Evolutionary conservation across 1,284 basidiomycete species (phyloP).

Genomic region (Cystobasidium sp.): DNA sequence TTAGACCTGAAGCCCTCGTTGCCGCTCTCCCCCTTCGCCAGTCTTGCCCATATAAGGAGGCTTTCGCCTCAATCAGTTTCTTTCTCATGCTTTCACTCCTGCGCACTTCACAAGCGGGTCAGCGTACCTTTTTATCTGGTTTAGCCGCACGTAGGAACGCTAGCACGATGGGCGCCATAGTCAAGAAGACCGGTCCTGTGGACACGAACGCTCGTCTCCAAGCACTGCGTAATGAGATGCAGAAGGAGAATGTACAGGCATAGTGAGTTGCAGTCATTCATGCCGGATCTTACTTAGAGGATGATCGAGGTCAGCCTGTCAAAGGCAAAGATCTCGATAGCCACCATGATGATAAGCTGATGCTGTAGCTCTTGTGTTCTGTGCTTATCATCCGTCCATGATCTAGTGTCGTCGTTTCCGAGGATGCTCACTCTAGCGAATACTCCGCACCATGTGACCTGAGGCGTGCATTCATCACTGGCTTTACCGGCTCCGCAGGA

Average conservation of each 20-base stretch:
- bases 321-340: not conserved
- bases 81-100: constrained; percentile 17
- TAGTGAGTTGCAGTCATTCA: constrained; percentile 66
- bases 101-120: constrained; percentile 13
- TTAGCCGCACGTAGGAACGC: not conserved
- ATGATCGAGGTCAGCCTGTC: constrained; percentile 3
- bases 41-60: not conserved
- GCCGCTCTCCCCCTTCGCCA: not conserved
- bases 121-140: not conserved
- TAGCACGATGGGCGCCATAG: constrained; percentile 42
- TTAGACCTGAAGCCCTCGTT: no score
- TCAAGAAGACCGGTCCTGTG: constrained; percentile 40
- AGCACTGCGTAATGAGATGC: constrained; percentile 68
- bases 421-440: constrained; percentile 78
- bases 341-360: not conserved
- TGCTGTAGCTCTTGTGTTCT: not conserved
- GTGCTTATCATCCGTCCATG: not conserved
- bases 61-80: not conserved
- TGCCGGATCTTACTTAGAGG: not conserved
- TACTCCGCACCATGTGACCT: constrained; percentile 79
- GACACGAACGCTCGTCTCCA: constrained; percentile 34
- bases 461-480: constrained; percentile 82
- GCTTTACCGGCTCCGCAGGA: constrained; percentile 72
- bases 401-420: constrained; percentile 56
- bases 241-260: constrained; percentile 75